Percentiles rank a stretch among this genome's conserved stretches.
Evolutionary conservation across 495 filamentous ascomycete species (phyloP).

Genomic region (Astrothelium subdiscretum): DNA sequence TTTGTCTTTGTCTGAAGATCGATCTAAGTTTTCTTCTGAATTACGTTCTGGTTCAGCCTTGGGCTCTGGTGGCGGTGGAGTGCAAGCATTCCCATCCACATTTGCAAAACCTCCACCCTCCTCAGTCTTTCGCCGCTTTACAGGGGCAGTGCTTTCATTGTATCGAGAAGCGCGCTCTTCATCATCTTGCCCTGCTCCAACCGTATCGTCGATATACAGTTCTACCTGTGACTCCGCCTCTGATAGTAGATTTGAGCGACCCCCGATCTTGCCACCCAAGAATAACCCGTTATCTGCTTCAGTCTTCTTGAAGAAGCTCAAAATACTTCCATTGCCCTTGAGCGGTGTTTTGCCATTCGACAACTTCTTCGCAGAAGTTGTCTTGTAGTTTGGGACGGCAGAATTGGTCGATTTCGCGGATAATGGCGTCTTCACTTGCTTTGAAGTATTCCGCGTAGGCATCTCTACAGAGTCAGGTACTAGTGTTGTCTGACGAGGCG

Average conservation of each 20-base stretch:
- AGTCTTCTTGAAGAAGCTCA: slow-evolving; percentile 72
- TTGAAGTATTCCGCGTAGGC: slow-evolving; percentile 18
- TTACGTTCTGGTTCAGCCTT: background rate
- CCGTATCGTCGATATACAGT: background rate
- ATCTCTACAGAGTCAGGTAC: slow-evolving; percentile 3
- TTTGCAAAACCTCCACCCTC: background rate
- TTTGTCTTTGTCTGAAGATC: slow-evolving; percentile 10
- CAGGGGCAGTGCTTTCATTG: slow-evolving; percentile 36
- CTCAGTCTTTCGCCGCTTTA: slow-evolving; percentile 36
- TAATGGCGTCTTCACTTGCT: slow-evolving; percentile 6
- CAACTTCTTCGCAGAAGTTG: slow-evolving; percentile 12
- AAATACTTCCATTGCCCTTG: slow-evolving; percentile 60
- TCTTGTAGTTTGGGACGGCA: slow-evolving; percentile 11
- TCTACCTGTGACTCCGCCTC: slow-evolving; percentile 13
- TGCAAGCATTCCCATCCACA: background rate
- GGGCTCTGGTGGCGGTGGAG: background rate
- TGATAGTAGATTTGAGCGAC: slow-evolving; percentile 10
- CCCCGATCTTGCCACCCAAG: slow-evolving; percentile 27
- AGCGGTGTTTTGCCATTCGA: slow-evolving; percentile 20
- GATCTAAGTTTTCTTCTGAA: slow-evolving; percentile 3
- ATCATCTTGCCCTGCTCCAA: slow-evolving; percentile 26
- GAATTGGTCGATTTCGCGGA: slow-evolving; percentile 4
- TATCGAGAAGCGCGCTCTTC: slow-evolving; percentile 34
- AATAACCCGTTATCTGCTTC: slow-evolving; percentile 34
- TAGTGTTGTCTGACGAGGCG: background rate